These are phyloP conservation scores for Macrophomina phaseolina DNA, from an alignment of 2,329 filamentous ascomycete genomes.

Conservation along the genomic window DNA sequence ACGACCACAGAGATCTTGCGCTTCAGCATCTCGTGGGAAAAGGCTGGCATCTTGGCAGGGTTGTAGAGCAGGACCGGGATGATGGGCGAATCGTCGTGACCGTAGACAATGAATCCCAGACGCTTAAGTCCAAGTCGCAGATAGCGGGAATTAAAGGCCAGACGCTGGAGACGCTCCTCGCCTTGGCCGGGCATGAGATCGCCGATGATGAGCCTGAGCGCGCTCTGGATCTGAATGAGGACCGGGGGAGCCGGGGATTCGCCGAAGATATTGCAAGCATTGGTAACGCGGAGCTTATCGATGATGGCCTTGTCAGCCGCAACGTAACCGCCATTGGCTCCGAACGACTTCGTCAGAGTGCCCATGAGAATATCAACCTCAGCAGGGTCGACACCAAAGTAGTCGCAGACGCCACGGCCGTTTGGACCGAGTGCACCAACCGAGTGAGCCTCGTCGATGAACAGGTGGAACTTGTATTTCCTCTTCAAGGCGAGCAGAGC, in stretches of 20 bases:
- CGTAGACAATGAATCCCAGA: slow-evolving; percentile 94
- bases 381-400: slow-evolving; percentile 86
- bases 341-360: slow-evolving; percentile 97
- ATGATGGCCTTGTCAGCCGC: slow-evolving; percentile 89
- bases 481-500: slow-evolving; percentile 85
- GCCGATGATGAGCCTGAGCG: slow-evolving; percentile 86
- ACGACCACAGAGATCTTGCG: slow-evolving; percentile 98
- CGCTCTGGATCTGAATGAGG: slow-evolving; percentile 86
- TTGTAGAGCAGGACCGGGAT: slow-evolving; percentile 95
- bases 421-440: slow-evolving; percentile 88
- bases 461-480: slow-evolving; percentile 96
- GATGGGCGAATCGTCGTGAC: slow-evolving; percentile 97
- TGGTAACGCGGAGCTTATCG: slow-evolving; percentile 85
- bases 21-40: slow-evolving; percentile 97
- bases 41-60: slow-evolving; percentile 98
- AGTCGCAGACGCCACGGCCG: slow-evolving; percentile 94
- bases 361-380: slow-evolving; percentile 98
- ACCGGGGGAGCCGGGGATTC: slow-evolving; percentile 89
- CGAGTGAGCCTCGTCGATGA: slow-evolving; percentile 95
- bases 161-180: slow-evolving; percentile 90
- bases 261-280: slow-evolving; percentile 84
- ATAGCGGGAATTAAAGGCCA: slow-evolving; percentile 98
- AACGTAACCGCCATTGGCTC: slow-evolving; percentile 95
- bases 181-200: slow-evolving; percentile 89
- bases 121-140: slow-evolving; percentile 97